Evolutionary conservation across 2,329 filamentous ascomycete species (phyloP).

Genomic region (Alternaria burnsii): DNA sequence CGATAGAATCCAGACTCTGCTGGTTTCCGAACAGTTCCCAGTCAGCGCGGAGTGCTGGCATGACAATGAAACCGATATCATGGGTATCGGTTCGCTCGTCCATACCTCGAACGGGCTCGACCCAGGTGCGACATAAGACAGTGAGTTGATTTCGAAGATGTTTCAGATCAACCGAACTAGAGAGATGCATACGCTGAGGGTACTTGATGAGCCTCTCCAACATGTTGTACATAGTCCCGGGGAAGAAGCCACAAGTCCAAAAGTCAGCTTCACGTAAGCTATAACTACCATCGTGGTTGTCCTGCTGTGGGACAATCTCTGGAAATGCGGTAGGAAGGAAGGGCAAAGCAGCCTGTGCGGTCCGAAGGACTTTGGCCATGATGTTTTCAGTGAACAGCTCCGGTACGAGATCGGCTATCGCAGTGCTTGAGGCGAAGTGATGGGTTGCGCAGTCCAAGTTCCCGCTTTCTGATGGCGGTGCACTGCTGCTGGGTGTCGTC

Average conservation of each 20-base stretch:
- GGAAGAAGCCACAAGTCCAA: slow-evolving; percentile 62
- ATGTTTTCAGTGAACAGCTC: slow-evolving; percentile 31
- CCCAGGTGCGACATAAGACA: slow-evolving; percentile 44
- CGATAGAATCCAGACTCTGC: slow-evolving; percentile 47
- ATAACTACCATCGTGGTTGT: slow-evolving; percentile 40
- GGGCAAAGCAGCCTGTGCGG: slow-evolving; percentile 21
- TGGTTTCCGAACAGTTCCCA: slow-evolving; percentile 54
- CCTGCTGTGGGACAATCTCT: slow-evolving; percentile 27
- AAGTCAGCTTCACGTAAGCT: slow-evolving; percentile 54
- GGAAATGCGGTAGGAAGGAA: slow-evolving; percentile 27
- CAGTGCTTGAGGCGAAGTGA: background rate
- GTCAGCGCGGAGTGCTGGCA: slow-evolving; percentile 49
- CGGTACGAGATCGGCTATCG: slow-evolving; percentile 3
- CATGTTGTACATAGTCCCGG: slow-evolving; percentile 55
- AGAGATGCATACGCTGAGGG: slow-evolving; percentile 20
- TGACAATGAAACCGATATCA: slow-evolving; percentile 58
- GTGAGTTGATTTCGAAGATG: slow-evolving; percentile 19
- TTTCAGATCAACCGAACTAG: slow-evolving; percentile 7
- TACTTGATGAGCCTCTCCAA: slow-evolving; percentile 48
- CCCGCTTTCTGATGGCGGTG: background rate
- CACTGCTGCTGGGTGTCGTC: background rate
- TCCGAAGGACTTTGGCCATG: slow-evolving; percentile 27
- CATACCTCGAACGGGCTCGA: slow-evolving; percentile 51
- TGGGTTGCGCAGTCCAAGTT: background rate
- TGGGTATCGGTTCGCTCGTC: slow-evolving; percentile 50